Evolutionary conservation across 2,329 filamentous ascomycete genomes (phyloP).

Genomic region (Apiospora marii): DNA sequence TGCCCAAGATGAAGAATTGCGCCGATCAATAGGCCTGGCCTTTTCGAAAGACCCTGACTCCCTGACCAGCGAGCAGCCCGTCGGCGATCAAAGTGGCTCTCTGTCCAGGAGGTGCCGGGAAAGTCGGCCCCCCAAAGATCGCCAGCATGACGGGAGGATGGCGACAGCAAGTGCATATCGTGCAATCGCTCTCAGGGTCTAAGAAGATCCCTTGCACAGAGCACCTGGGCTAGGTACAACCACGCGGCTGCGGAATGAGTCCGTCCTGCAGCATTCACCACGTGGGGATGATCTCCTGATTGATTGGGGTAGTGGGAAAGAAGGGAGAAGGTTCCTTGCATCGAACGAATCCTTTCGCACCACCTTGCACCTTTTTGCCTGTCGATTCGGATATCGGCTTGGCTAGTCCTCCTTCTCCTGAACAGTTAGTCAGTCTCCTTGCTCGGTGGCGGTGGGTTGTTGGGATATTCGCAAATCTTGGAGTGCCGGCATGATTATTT

Average conservation of each 20-base stretch:
- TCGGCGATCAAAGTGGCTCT: neutral
- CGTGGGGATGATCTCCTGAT: neutral
- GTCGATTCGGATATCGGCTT: neutral
- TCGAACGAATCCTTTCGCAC: neutral
- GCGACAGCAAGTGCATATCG: neutral
- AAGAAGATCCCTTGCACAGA: neutral
- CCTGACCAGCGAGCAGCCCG: no score
- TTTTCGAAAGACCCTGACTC: neutral
- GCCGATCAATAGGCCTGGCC: neutral
- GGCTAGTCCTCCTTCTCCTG: neutral
- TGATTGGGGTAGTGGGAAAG: neutral
- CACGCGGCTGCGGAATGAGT: neutral
- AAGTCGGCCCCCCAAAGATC: neutral
- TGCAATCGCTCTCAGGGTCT: neutral
- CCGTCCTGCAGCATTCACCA: neutral
- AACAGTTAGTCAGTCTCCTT: no score
- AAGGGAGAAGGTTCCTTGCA: neutral
- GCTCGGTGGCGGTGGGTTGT: no score
- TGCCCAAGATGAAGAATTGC: neutral
- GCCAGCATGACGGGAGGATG: neutral
- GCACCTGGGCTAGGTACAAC: neutral
- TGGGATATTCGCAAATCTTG: neutral
- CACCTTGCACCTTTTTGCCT: neutral
- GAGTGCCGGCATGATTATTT: neutral
- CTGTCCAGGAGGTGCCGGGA: neutral